Conservation (phyloP, 2,329 filamentous ascomycete genomes). For the Atkinsonella hypoxylon region DNA sequence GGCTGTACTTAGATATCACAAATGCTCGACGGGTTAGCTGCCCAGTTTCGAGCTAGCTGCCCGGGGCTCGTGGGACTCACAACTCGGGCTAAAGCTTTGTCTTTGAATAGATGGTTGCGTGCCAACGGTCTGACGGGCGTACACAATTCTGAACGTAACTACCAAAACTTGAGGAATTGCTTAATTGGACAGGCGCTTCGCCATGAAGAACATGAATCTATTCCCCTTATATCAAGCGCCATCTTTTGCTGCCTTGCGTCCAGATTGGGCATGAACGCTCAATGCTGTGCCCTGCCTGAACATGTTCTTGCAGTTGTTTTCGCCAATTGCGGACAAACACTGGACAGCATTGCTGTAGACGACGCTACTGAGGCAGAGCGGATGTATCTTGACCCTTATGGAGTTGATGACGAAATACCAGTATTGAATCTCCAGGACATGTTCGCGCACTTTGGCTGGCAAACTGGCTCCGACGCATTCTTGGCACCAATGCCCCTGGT, state of each 20-base stretch:
- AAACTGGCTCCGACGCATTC: constrained; percentile 34
- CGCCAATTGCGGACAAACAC: constrained; percentile 44
- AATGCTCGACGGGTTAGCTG: constrained; percentile 53
- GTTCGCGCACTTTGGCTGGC: constrained; percentile 38
- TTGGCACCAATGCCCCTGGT: constrained; percentile 52
- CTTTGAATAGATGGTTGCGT: constrained; percentile 58
- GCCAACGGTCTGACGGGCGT: constrained; percentile 58
- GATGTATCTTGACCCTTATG: constrained; percentile 81
- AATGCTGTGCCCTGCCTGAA: constrained; percentile 69
- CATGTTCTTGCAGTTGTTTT: constrained; percentile 76
- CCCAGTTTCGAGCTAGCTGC: constrained; percentile 39
- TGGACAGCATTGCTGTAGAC: constrained; percentile 37
- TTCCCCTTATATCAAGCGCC: constrained; percentile 75
- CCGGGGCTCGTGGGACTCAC: constrained; percentile 42
- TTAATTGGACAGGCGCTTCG: constrained; percentile 74
- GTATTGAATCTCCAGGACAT: constrained; percentile 44
- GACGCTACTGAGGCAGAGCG: constrained; percentile 27
- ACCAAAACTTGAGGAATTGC: constrained; percentile 74
- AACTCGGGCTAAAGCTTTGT: constrained; percentile 54
- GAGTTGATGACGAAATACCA: constrained; percentile 54
- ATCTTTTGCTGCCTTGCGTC: constrained; percentile 76
- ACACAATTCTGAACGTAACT: constrained; percentile 50
- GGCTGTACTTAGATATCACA: constrained; percentile 37
- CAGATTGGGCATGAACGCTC: constrained; percentile 62
- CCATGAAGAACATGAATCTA: constrained; percentile 60